Percentiles rank a stretch among this genome's conserved stretches.
phyloP scores from a whole-genome alignment of 1,284 basidiomycete genomes.

The Cystobasidium slooffiae region DNA sequence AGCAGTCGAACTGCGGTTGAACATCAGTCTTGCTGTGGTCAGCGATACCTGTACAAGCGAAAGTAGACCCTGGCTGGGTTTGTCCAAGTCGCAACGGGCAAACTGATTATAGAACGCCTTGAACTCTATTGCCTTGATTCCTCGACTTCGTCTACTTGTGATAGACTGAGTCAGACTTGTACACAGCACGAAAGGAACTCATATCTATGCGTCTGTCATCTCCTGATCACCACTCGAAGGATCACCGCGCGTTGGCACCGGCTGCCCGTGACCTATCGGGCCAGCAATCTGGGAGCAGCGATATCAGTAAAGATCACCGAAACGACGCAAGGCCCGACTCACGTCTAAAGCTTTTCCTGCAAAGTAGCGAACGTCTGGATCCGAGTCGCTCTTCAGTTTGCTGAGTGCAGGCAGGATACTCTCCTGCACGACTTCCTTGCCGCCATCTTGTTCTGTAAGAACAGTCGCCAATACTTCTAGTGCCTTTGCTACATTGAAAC shows the following conservation, averaged over 20 bases:
- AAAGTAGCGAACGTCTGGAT: conserved; percentile 89
- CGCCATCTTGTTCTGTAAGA: conserved; percentile 70
- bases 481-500: conserved; percentile 97
- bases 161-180: too few relatives aligned
- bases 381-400: conserved; percentile 83
- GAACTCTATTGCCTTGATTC: too few relatives aligned
- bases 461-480: conserved; percentile 81
- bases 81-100: too few relatives aligned
- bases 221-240: conserved; percentile 36
- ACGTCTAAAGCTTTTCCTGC: conserved; percentile 58
- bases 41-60: too few relatives aligned
- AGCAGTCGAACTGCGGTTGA: too few relatives aligned
- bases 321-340: background rate
- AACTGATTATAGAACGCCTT: too few relatives aligned
- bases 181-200: too few relatives aligned
- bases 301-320: background rate
- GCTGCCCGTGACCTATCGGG: conserved; percentile 38
- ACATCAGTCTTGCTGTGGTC: too few relatives aligned
- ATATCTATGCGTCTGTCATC: conserved; percentile 43
- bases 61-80: too few relatives aligned
- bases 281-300: conserved; percentile 27
- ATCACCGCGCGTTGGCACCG: conserved; percentile 24
- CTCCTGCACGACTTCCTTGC: conserved; percentile 72
- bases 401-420: conserved; percentile 82
- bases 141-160: too few relatives aligned